These are phyloP conservation scores for Cercospora sp. DNA, from an alignment of 2,329 filamentous ascomycete genomes.

Conservation along the genomic window DNA sequence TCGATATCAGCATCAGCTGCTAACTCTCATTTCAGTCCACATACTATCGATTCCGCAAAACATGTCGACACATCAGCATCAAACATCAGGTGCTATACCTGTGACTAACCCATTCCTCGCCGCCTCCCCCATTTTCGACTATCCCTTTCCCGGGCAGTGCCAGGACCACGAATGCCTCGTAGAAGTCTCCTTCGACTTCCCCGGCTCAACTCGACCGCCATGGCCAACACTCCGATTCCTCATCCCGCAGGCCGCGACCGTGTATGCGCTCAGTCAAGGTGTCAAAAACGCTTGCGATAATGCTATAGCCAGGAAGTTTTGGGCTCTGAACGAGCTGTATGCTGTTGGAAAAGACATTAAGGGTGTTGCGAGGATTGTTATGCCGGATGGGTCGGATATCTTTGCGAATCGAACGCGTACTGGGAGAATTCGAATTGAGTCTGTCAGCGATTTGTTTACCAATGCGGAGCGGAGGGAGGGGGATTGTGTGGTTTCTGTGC, in stretches of 20 bases:
- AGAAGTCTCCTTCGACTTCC: not conserved
- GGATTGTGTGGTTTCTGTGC: not conserved
- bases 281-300: not conserved
- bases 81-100: not conserved
- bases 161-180: not conserved
- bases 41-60: not conserved
- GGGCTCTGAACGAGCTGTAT: not conserved
- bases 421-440: not conserved
- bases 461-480: not conserved
- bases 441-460: not conserved
- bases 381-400: not conserved
- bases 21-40: not conserved
- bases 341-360: not conserved
- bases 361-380: not conserved
- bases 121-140: not conserved
- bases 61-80: not conserved
- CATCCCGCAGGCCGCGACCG: not conserved
- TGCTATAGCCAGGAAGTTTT: not conserved
- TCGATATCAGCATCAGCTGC: not conserved
- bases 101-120: not conserved
- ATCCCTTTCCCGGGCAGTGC: not conserved
- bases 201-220: not conserved
- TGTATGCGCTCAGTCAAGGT: not conserved
- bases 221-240: not conserved
- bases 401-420: not conserved